Evolutionary conservation across 305 asterid genomes (phyloP), one percentile per base, ranked within the genome.

Genomic region (Vinca major): DNA sequence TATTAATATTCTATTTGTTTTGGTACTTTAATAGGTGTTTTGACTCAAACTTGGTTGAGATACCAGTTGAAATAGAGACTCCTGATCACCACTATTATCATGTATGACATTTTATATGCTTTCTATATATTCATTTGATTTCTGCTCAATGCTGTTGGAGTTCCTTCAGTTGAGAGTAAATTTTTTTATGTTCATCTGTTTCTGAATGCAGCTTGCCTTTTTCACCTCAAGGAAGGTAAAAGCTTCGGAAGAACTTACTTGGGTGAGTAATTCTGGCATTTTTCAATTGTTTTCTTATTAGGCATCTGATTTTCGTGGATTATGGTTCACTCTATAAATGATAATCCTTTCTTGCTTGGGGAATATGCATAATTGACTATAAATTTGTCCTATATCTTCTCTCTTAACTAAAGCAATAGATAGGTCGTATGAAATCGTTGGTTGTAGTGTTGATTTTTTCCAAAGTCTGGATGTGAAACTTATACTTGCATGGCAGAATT

Each of bases 241-340:
- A 82, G 98, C 98, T 40, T 81, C 82, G 95, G 98, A 92, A 82
- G 98, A 92, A 79, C 95, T 92, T 75, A 92, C 95, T 44, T 88
- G 98, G 97, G 98, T 90, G 80, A 75, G 89, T 74, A 37, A 66
- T 60, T 74, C 64, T 19, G 41, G 40, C 67, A 8, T 19, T 66
- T 44, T 2, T 67, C 14, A 6, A 19, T 39, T 33, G 21, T 51
- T 61, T 49, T 56, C 70, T 65, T 21, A 2, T 21, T 52, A 68
- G 40, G 44, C 33, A 14, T 9, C 39, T 55, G 65, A 56, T 20
- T 68, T 39, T 66, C 40, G 33, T 26, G 12, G 70, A 40, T 66
- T 19, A 4, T 21, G 11, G 36, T 51, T 66, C 37, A 51, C 39
- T 13, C 33, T 13, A n/a, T 37, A 66, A 33, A 63, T 63, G 36